phyloP scores from a whole-genome alignment of 2,329 filamentous ascomycete species.

The Ceratocystis albifundus region DNA sequence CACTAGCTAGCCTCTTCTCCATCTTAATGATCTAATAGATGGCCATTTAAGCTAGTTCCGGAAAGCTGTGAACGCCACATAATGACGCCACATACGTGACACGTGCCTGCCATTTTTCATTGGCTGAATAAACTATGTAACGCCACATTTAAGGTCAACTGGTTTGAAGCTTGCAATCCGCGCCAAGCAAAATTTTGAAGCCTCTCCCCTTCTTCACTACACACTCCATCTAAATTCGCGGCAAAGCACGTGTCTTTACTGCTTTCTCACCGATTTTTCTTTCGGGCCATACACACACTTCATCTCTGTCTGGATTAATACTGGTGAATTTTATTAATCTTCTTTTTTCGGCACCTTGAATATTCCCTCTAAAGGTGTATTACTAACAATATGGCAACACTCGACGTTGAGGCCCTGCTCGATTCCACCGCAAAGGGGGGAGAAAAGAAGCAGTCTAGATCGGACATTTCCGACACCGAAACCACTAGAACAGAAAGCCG shows the following conservation, averaged over 20 bases:
- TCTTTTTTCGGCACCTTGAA: background rate
- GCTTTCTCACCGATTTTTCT: background rate
- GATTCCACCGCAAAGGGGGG: slow-evolving; percentile 64
- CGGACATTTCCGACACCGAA: slow-evolving; percentile 41
- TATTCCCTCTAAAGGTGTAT: background rate
- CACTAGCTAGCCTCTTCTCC: no score
- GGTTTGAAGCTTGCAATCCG: slow-evolving; percentile 10
- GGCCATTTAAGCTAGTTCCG: slow-evolving; percentile 13
- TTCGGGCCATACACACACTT: background rate
- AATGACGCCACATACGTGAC: slow-evolving; percentile 13
- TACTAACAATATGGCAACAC: slow-evolving; percentile 34
- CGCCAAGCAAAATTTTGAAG: slow-evolving; percentile 7
- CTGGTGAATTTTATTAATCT: background rate
- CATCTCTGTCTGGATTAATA: background rate
- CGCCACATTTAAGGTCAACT: slow-evolving; percentile 15
- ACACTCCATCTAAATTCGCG: background rate
- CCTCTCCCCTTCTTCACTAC: background rate
- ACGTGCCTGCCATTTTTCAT: background rate
- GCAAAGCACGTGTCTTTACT: background rate
- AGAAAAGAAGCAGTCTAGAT: slow-evolving; percentile 35
- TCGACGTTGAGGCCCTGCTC: slow-evolving; percentile 80
- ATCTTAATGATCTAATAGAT: background rate
- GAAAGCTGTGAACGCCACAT: background rate
- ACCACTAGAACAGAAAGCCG: slow-evolving; percentile 47
- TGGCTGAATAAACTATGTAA: background rate